phyloP scores from a whole-genome alignment of 495 filamentous ascomycete species.

The Friedmanniomyces endolithicus region DNA sequence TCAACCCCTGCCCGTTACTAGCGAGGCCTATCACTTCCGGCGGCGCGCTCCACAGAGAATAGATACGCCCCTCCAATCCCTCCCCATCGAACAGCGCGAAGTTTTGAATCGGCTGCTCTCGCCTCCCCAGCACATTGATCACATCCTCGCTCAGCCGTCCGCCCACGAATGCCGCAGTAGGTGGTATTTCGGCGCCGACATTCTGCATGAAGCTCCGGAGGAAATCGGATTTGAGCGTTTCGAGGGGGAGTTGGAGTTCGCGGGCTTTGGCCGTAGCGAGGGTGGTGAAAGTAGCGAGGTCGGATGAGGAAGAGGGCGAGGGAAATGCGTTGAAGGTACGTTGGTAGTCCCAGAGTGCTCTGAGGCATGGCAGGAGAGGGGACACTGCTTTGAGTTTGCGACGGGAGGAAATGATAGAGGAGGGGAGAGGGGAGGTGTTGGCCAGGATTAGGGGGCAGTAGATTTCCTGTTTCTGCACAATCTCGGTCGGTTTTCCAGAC shows the following conservation, averaged over 20 bases:
- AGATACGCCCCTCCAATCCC: slow-evolving; percentile 60
- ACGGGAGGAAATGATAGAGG: slow-evolving; percentile 51
- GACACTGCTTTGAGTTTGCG: slow-evolving; percentile 63
- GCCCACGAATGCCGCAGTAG: slow-evolving; percentile 80
- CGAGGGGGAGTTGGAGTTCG: slow-evolving; percentile 61
- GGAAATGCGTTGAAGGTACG: slow-evolving; percentile 38
- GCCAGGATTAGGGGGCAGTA: slow-evolving; percentile 74
- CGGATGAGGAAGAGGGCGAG: slow-evolving; percentile 42
- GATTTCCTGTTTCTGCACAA: slow-evolving; percentile 81
- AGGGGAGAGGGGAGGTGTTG: slow-evolving; percentile 59
- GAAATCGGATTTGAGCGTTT: slow-evolving; percentile 63
- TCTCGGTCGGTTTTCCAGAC: slow-evolving; percentile 60
- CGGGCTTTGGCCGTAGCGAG: slow-evolving; percentile 64
- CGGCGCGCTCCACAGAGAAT: slow-evolving; percentile 41
- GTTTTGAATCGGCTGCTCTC: slow-evolving; percentile 93
- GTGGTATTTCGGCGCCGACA: slow-evolving; percentile 65
- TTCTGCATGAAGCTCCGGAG: slow-evolving; percentile 75
- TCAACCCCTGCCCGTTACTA: too few relatives aligned
- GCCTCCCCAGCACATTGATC: slow-evolving; percentile 81
- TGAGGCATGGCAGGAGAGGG: slow-evolving; percentile 66
- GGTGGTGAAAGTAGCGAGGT: slow-evolving; percentile 49
- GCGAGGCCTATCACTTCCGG: slow-evolving; percentile 10
- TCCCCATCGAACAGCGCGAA: slow-evolving; percentile 85
- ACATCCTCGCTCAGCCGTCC: slow-evolving; percentile 89
- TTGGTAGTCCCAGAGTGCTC: slow-evolving; percentile 72